These are phyloP conservation scores for Quercus engelmannii DNA, from an alignment of 306 rosid species.

Conservation along the genomic window DNA sequence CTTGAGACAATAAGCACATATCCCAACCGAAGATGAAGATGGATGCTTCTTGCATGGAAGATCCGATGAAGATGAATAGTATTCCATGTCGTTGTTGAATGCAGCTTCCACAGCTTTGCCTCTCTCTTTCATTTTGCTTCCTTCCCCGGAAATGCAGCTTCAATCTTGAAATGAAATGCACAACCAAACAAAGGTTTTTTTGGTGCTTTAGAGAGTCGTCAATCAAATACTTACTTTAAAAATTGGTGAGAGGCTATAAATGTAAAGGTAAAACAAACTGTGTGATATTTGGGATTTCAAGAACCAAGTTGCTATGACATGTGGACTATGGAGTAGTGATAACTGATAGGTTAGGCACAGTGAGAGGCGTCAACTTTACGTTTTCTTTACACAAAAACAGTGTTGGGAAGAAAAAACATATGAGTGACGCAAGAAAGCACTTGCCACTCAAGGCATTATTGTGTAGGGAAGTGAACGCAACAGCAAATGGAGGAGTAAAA, in stretches of 20 bases:
- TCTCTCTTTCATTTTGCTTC: slow-evolving; percentile 62
- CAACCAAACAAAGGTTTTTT: background rate
- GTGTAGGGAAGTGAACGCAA: slow-evolving; percentile 59
- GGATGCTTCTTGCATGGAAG: slow-evolving; percentile 79
- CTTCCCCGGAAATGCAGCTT: slow-evolving; percentile 10
- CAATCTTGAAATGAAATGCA: slow-evolving; percentile 21
- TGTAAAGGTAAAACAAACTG: slow-evolving; percentile 8
- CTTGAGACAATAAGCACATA: slow-evolving; percentile 82
- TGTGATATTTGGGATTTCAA: slow-evolving; percentile 26
- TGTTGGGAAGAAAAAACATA: slow-evolving; percentile 22
- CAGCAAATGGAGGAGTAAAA: slow-evolving; percentile 52
- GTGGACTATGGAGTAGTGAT: slow-evolving; percentile 26
- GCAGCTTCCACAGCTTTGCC: slow-evolving; percentile 59
- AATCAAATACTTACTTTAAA: slow-evolving; percentile 27
- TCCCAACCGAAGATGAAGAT: slow-evolving; percentile 75
- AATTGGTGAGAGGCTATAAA: slow-evolving; percentile 28
- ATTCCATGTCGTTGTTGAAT: slow-evolving; percentile 59
- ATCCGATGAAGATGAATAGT: slow-evolving; percentile 68
- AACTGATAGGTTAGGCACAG: slow-evolving; percentile 18
- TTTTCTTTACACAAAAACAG: slow-evolving; percentile 58
- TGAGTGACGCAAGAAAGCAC: slow-evolving; percentile 40
- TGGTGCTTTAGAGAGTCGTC: background rate
- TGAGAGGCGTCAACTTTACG: slow-evolving; percentile 81
- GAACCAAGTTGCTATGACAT: slow-evolving; percentile 26
- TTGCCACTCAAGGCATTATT: slow-evolving; percentile 66